Evolutionary conservation across 352 stramenopile species (phyloP).

Genomic region (Phytophthora uliginosa): DNA sequence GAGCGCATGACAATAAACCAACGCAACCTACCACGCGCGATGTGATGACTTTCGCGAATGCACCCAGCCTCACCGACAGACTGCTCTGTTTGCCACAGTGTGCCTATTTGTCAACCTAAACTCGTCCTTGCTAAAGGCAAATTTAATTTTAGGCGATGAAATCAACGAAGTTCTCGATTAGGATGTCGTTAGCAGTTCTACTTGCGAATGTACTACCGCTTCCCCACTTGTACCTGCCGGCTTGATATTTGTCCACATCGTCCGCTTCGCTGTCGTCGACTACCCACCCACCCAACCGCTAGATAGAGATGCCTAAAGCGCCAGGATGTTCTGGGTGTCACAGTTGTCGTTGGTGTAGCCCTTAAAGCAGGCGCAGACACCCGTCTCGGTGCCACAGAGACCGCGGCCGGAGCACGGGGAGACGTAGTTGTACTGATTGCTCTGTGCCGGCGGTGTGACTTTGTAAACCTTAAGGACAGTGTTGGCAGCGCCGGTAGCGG

Average conservation of each 20-base stretch:
- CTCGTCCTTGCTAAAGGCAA: not conserved
- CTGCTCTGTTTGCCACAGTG: not conserved
- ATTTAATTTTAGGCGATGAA: not conserved
- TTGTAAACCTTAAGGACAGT: slow-evolving; percentile 34
- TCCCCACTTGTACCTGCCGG: not conserved
- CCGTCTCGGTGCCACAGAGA: slow-evolving; percentile 69
- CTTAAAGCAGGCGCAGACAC: slow-evolving; percentile 90
- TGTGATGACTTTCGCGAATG: not conserved
- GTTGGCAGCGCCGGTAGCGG: slow-evolving; percentile 18
- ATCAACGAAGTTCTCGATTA: not conserved
- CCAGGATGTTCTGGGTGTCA: slow-evolving; percentile 86
- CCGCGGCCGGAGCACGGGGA: slow-evolving; percentile 81
- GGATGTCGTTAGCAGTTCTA: not conserved
- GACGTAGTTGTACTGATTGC: slow-evolving; percentile 74
- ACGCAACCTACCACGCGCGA: not conserved
- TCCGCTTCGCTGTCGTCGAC: not conserved
- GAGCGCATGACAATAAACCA: not conserved
- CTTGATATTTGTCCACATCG: not conserved
- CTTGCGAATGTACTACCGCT: not conserved
- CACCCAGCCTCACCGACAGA: not conserved
- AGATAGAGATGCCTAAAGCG: slow-evolving; percentile 49
- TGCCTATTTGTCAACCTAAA: not conserved
- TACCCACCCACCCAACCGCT: slow-evolving; percentile 3
- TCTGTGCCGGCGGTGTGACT: slow-evolving; percentile 37
- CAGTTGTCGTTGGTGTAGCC: slow-evolving; percentile 92